Conservation (phyloP, 208 protist genomes). For the Porcisia hertigi region DNA sequence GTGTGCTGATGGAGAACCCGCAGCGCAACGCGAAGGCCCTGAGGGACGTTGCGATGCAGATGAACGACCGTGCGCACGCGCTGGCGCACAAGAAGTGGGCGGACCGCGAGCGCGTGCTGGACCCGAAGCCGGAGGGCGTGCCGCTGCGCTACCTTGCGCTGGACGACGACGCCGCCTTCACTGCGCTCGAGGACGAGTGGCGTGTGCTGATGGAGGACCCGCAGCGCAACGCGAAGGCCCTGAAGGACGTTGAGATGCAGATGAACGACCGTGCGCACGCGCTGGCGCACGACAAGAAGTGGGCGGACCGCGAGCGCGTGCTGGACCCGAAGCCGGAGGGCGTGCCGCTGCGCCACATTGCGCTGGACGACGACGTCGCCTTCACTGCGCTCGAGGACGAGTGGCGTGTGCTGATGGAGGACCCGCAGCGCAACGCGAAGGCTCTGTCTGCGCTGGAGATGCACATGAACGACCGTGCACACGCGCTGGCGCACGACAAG, state of each 20-base stretch:
- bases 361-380: too few species aligned
- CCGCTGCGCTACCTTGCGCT: constrained; percentile 26
- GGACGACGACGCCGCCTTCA: too few species aligned
- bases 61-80: constrained; percentile 42
- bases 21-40: too few species aligned
- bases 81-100: constrained; percentile 35
- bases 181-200: too few species aligned
- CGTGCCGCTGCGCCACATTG: too few species aligned
- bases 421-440: constrained; percentile 26
- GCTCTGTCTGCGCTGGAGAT: constrained; percentile 15
- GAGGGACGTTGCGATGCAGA: too few species aligned
- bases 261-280: constrained; percentile 42
- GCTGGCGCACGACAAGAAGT: constrained; percentile 36
- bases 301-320: constrained; percentile 28
- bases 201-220: too few species aligned
- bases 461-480: constrained; percentile 38
- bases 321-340: constrained; percentile 46
- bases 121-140: constrained; percentile 38
- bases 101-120: constrained; percentile 32
- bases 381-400: too few species aligned
- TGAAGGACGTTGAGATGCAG: too few species aligned
- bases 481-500: constrained; percentile 37
- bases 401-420: too few species aligned
- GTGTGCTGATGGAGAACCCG: too few species aligned
- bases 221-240: too few species aligned